Base-by-base conservation (phyloP, 768 basidiomycete genomes). In the Xerocomellus chrysenteron region DNA sequence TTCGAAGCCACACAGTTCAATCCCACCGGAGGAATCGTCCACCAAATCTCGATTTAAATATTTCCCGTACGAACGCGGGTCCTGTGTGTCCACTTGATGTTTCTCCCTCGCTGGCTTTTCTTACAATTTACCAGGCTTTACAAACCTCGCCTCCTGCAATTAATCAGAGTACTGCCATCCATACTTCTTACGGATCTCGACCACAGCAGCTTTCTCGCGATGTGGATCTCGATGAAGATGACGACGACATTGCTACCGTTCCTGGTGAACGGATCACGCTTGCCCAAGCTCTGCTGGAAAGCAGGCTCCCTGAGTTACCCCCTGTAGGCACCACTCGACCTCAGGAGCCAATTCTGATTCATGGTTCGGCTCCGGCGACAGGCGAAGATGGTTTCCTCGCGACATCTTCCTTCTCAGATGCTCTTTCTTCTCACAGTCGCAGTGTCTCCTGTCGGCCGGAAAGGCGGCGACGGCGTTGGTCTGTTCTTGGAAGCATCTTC, bases 271-370 rank as follows among this genome's bases (percentile, higher is more conserved):
- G 79, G 28, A 86, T 94, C 37, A 86, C 84, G 28, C 79, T 94
- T 41, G 85, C 80, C 0, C 84, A 93, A 60, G 86, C 86, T 11
- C 74, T 94, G 19, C 65, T 88, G 51, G 91, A 94, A 74, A 92
- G 90, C 61, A 85, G 91, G 37, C 70, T 90, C 33, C 90, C 91
- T 8, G 80, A 86, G 36, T 66, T 89, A 14, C 88, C 91, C 16
- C 90, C 90, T 17, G 75, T 77, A 36, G 91, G 91, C 17, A 80
- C 86, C 11, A 75, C 75, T 50, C 84, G 73, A 48, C 77, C 83
- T 11, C 89, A 92, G 65, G 80, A 87, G 37, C 83, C 90, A 30
- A 87, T 91, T 37, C 65, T 91, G 21, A 73, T 92, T 28, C 70
- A 78, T 16, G 55, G 78, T n/a, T 73, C 82, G 8, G 72, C 73